These are phyloP conservation scores for Botrytis sinoallii DNA, from an alignment of 2,329 filamentous ascomycete species.

Conservation along the genomic window DNA sequence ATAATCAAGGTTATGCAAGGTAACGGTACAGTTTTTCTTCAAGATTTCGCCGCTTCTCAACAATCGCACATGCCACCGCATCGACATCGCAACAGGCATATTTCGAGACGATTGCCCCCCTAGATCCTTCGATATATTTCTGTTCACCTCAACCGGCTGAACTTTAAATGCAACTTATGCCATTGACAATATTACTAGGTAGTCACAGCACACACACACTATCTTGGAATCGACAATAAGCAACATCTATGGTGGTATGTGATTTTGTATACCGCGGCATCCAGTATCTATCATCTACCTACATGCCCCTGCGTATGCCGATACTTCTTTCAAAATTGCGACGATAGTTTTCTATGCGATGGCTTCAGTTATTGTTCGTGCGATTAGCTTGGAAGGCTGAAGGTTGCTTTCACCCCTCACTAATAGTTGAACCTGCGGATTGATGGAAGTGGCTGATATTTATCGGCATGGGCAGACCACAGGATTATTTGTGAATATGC, in stretches of 20 bases:
- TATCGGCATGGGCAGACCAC: conserved; percentile 1
- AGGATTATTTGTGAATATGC: conserved; percentile 21
- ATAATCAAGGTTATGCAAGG: neutral
- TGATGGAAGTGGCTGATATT: conserved; percentile 12
- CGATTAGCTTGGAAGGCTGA: neutral
- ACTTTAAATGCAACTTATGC: neutral
- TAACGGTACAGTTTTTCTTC: neutral
- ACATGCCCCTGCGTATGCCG: conserved; percentile 1
- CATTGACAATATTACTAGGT: neutral
- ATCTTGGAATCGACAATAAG: neutral
- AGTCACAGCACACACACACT: conserved; percentile 1
- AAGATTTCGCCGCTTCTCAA: conserved; percentile 1
- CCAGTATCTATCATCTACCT: conserved; percentile 2
- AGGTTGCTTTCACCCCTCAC: conserved; percentile 11
- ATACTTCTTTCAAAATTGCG: neutral
- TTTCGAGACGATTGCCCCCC: neutral
- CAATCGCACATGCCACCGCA: conserved; percentile 7
- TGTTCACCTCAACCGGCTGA: neutral
- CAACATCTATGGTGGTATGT: conserved; percentile 11
- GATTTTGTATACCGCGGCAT: neutral
- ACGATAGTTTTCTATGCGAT: neutral
- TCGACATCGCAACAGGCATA: conserved; percentile 10
- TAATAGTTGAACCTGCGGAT: conserved; percentile 8
- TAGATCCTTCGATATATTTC: neutral
- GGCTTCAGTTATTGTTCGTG: neutral